Evolutionary conservation across 257 asterid genomes (phyloP), one percentile per base, ranked within the genome.

Genomic region (Penstemon newberryi): DNA sequence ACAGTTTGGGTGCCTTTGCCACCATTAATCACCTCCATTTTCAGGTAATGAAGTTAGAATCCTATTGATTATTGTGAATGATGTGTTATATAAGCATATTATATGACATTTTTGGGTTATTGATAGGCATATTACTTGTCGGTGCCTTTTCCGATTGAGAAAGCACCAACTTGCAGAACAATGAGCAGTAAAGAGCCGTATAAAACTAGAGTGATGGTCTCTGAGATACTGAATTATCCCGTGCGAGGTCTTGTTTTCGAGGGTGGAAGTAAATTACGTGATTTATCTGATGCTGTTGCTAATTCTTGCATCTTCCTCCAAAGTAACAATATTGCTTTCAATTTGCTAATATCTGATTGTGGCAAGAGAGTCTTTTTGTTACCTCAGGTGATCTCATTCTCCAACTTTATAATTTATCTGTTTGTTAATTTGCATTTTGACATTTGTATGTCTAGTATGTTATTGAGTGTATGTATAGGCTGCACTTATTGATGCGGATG

Each of bases 21-120:
- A 87, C 96, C 64, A 87, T 89, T 57, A 87, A 89, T 72, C 95
- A 87, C 78, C 96, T 85, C 63, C 96, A 89, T 80, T 89, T 87
- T 71, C 96, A 89, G 95, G 96, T 89, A 66, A 65, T 9, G 63
- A 13, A 62, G 37, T 25, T 19, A 39, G 65, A 25, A 52, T 74
- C 5, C 47, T 67, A 8, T 62, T 59, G 49, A 3, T 49, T 60
- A 7, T 51, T 45, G 10, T 12, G 8, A 45, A 39, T 33, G 43
- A 56, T 51, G 54, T 37, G 54, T 37, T 3, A 57, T 15, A 41
- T 61, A 19, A 12, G 45, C 11, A 72, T 70, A 60, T 56, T 9
- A 9, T 8, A 52, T 42, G 38, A 43, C 53, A 5, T 63, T 4
- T 52, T 41, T 63, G 50, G 50, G 38, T 62, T 60, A 44, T 60